Evolutionary conservation across 805 yeast genomes (phyloP).

Genomic region (Grigorovia jiainica): DNA sequence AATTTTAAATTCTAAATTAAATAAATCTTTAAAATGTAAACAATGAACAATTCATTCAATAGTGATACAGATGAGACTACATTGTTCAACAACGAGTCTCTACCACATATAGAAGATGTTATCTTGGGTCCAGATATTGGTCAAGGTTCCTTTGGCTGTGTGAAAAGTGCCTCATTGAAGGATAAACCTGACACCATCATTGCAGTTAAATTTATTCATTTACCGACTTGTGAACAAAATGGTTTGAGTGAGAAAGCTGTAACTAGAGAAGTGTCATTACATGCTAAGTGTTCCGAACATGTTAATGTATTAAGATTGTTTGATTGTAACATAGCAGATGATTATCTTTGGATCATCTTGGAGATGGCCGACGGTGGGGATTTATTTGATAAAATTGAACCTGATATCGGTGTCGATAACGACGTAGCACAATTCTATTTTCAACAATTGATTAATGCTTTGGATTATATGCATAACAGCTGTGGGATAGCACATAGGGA

Average conservation of each 20-base stretch:
- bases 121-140: constrained; percentile 47
- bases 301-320: constrained; percentile 49
- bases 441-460: constrained; percentile 52
- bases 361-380: constrained; percentile 72
- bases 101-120: constrained; percentile 41
- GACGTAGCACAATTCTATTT: constrained; percentile 63
- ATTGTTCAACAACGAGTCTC: background rate
- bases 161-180: constrained; percentile 38
- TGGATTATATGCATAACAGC: constrained; percentile 47
- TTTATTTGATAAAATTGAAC: constrained; percentile 68
- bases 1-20: too few relatives aligned
- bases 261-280: constrained; percentile 49
- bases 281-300: constrained; percentile 47
- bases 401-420: constrained; percentile 59
- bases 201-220: constrained; percentile 52
- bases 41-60: background rate
- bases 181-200: constrained; percentile 33
- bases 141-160: constrained; percentile 60
- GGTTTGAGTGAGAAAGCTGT: constrained; percentile 35
- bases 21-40: constrained; percentile 23
- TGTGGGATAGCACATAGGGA: constrained; percentile 70
- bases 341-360: constrained; percentile 57
- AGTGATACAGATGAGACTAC: background rate
- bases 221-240: constrained; percentile 27
- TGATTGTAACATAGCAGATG: constrained; percentile 43